A percentile compares a stretch with the other conserved stretches of the same genome.
Evolutionary conservation across 2,329 filamentous ascomycete species (phyloP).

Genomic region (Fusarium tanahbumbuense): DNA sequence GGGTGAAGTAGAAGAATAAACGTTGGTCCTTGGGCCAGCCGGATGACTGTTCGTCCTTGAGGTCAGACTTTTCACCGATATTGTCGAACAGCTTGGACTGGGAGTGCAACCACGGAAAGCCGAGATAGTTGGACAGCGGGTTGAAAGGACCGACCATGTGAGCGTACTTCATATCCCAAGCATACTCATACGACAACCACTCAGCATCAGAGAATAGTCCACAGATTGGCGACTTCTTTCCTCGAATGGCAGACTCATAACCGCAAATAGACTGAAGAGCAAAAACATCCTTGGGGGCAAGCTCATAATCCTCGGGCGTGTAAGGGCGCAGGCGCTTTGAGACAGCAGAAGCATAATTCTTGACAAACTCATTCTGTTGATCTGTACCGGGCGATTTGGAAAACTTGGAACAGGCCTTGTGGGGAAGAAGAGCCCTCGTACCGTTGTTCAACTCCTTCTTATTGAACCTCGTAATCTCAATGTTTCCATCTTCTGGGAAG

Average conservation of each 20-base stretch:
- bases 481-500: conserved; percentile 25
- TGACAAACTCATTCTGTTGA: conserved; percentile 33
- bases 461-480: conserved; percentile 36
- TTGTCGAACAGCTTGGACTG: conserved; percentile 32
- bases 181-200: conserved; percentile 43
- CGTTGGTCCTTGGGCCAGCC: conserved; percentile 39
- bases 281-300: conserved; percentile 39
- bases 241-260: conserved; percentile 39
- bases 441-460: conserved; percentile 38
- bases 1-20: conserved; percentile 41
- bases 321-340: conserved; percentile 31
- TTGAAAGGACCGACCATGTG: conserved; percentile 42
- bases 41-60: neutral
- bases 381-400: conserved; percentile 36
- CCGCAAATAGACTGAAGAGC: conserved; percentile 42
- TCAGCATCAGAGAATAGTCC: conserved; percentile 37
- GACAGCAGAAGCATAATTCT: conserved; percentile 32
- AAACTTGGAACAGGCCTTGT: conserved; percentile 41
- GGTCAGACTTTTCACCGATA: conserved; percentile 12
- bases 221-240: conserved; percentile 34
- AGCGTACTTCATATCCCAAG: conserved; percentile 45
- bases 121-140: conserved; percentile 37
- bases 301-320: conserved; percentile 33
- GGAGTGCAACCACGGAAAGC: conserved; percentile 37
- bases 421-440: conserved; percentile 41